Base-by-base conservation (phyloP, 2,329 filamentous ascomycete genomes). In the Allantophomopsis cytisporea region DNA sequence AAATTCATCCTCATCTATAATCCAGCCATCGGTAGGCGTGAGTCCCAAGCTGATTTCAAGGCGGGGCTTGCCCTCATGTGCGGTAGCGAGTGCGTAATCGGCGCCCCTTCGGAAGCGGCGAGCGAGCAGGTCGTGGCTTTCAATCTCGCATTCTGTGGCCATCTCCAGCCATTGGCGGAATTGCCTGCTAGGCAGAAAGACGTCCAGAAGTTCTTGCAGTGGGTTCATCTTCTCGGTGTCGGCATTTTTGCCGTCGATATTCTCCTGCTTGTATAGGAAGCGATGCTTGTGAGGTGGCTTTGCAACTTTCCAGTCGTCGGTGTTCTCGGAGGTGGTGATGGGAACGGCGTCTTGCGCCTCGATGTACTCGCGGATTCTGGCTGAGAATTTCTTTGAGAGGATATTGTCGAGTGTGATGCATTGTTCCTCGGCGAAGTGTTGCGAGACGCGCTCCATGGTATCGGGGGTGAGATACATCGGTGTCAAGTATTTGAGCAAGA, bases 201-300 rank as follows among this genome's bases (percentile, higher is more conserved):
- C 73, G 47, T 94, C 77, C 10, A 95, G 61, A 7, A 98, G 68
- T 56, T 93, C 84, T 40, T 80, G 75, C 43, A 93, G 69, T 1
- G 84, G 72, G 38, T 64, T 59, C 23, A 28, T 28, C 35, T 68
- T 60, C n/a, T 41, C 18, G 3, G 16, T 11, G 1, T 53, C 47
- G 31, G 13, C 11, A 2, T 31, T 13, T 17, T 36, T 13, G 50
- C 49, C 47, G 42, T 58, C 59, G 45, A 36, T 59, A 45, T 39
- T 61, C 10, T 18, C 60, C 49, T 86, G 77, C 43, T 84, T 72
- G 60, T 91, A 98, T 2, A 94, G 67, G 58, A 82, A 98, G 12
- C 88, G 83, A 55, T 95, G 87, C 64, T 98, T 98, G 63, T 98
- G 88, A 1, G 91, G 91, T 31, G 91, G 91, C 23, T 76, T 73